Conservation (phyloP, 2,329 filamentous ascomycete genomes). For the Zasmidium citrigriseum region DNA sequence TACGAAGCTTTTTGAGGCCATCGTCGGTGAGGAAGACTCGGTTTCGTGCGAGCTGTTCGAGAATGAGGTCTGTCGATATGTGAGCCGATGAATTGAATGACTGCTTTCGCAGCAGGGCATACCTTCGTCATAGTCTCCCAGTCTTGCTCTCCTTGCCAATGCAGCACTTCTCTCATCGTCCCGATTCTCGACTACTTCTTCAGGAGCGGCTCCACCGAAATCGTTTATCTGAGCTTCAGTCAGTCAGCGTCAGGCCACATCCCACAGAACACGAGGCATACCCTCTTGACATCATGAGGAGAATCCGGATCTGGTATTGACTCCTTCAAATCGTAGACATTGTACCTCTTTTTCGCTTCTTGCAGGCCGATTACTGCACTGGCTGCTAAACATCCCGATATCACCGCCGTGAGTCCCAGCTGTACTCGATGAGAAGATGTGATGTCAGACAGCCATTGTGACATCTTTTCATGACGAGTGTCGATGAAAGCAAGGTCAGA, state of each 20-base stretch:
- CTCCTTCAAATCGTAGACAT: constrained; percentile 59
- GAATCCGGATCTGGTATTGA: constrained; percentile 60
- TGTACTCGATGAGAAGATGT: constrained; percentile 56
- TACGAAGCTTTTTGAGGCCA: constrained; percentile 76
- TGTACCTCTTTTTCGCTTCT: constrained; percentile 55
- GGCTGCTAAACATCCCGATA: constrained; percentile 51
- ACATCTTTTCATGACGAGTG: constrained; percentile 34
- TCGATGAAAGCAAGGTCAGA: neutral
- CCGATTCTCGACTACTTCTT: constrained; percentile 40
- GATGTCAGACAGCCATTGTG: constrained; percentile 47
- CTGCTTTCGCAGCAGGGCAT: neutral
- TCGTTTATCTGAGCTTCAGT: constrained; percentile 57
- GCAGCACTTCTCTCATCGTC: constrained; percentile 62
- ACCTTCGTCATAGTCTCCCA: constrained; percentile 67
- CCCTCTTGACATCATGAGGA: constrained; percentile 53
- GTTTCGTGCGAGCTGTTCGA: constrained; percentile 93
- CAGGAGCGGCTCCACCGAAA: constrained; percentile 56
- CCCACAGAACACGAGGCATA: constrained; percentile 34
- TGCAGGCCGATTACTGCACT: constrained; percentile 60
- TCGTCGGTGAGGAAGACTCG: constrained; percentile 84
- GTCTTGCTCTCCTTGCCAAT: constrained; percentile 60
- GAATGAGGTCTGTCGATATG: constrained; percentile 68
- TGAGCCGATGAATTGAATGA: constrained; percentile 10
- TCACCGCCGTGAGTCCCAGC: constrained; percentile 69
- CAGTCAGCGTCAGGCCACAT: constrained; percentile 37